Percentiles rank a stretch among this genome's conserved stretches.
phyloP scores from a whole-genome alignment of 106 monocot species.

The Posidonia australis region DNA sequence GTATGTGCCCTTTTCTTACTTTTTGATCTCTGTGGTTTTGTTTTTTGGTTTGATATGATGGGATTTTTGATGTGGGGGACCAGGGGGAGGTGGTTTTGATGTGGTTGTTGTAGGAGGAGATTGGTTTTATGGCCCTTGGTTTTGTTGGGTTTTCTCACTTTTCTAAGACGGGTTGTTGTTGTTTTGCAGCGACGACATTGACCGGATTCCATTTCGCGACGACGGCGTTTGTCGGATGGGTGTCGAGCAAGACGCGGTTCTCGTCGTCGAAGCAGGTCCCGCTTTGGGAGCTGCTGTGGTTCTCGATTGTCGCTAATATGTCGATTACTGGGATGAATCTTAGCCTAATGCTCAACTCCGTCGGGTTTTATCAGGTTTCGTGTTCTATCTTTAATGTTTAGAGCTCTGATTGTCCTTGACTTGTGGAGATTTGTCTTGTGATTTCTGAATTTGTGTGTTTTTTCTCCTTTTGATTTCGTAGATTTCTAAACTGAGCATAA shows the following conservation, averaged over 20 bases:
- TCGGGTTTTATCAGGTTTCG: conserved; percentile 90
- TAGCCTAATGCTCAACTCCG: conserved; percentile 94
- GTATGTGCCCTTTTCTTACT: conserved; percentile 15
- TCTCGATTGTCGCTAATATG: conserved; percentile 84
- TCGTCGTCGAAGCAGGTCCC: conserved; percentile 69
- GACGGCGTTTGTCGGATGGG: conserved; percentile 70
- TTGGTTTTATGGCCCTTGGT: neutral
- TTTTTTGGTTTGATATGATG: neutral
- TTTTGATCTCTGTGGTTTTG: neutral
- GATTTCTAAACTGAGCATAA: conserved; percentile 97
- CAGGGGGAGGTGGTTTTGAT: neutral
- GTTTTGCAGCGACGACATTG: conserved; percentile 67
- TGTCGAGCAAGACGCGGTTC: conserved; percentile 55
- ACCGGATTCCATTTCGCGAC: conserved; percentile 84
- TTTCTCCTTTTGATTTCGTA: conserved; percentile 14
- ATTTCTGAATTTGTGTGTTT: neutral
- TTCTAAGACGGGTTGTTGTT: neutral
- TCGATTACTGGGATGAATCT: conserved; percentile 95
- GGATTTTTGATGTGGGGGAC: neutral
- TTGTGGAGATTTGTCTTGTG: neutral
- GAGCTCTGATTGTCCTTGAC: no score
- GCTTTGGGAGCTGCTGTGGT: conserved; percentile 89
- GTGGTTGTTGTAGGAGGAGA: neutral
- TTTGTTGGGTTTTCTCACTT: neutral
- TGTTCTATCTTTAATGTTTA: neutral